Conservation (phyloP, 1,139 yeast species). For the Geotrichum histeridarum region DNA sequence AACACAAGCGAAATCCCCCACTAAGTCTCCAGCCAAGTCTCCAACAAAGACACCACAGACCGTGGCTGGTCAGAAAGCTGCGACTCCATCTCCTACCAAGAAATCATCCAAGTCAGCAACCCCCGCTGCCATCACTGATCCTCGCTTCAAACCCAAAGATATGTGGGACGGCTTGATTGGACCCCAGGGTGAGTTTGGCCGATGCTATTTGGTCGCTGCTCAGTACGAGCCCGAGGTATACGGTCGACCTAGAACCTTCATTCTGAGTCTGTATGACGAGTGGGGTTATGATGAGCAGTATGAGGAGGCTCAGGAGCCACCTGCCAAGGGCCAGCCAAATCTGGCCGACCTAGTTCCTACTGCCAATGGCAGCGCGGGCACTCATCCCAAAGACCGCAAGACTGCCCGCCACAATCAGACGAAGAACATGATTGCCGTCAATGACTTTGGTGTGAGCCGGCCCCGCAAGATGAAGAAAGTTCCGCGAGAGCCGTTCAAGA, state of each 20-base stretch:
- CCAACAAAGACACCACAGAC: constrained; percentile 6
- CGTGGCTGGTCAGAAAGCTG: background rate
- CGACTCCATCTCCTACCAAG: background rate
- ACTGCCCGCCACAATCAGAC: constrained; percentile 2
- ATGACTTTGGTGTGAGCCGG: background rate
- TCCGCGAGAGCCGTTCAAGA: constrained; percentile 47
- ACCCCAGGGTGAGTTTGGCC: constrained; percentile 80
- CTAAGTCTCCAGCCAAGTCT: background rate
- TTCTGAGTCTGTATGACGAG: constrained; percentile 68
- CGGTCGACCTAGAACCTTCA: constrained; percentile 51
- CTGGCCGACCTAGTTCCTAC: constrained; percentile 12
- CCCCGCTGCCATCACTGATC: background rate
- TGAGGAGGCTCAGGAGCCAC: constrained; percentile 5
- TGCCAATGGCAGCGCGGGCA: constrained; percentile 15
- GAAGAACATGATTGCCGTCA: background rate
- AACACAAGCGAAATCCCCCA: background rate
- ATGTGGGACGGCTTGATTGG: constrained; percentile 51
- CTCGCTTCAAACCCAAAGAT: constrained; percentile 21
- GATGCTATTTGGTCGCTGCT: constrained; percentile 64
- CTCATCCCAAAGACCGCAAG: constrained; percentile 1
- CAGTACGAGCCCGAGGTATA: constrained; percentile 56
- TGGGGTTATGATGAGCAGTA: constrained; percentile 48
- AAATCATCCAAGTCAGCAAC: background rate
- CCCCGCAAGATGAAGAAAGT: constrained; percentile 11
- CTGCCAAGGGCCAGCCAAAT: constrained; percentile 2